Conservation (phyloP, 805 yeast genomes). For the Candida stauntonica region DNA sequence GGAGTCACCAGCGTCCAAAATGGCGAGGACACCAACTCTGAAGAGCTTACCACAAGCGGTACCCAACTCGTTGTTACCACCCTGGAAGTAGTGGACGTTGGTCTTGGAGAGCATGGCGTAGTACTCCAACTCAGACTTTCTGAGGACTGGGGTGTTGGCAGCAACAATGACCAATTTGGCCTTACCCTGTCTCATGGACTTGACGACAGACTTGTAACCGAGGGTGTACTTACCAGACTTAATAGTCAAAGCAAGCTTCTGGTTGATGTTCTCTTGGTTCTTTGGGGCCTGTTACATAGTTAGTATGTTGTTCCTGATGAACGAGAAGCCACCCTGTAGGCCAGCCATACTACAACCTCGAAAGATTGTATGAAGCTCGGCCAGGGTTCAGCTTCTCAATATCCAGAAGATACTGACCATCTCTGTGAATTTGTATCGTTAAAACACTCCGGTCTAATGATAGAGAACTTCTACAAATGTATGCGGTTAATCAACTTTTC, state of each 20-base stretch:
- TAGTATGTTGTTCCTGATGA: conserved; percentile 31
- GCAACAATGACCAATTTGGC: conserved; percentile 97
- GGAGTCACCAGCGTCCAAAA: conserved; percentile 99
- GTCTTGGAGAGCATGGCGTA: conserved; percentile 99
- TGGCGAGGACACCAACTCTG: conserved; percentile 97
- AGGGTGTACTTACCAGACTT: conserved; percentile 99
- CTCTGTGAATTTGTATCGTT: conserved; percentile 71
- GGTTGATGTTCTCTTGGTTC: conserved; percentile 90
- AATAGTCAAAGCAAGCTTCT: conserved; percentile 96
- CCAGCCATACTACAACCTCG: too few relatives aligned
- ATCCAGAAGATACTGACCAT: conserved; percentile 74
- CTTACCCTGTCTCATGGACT: conserved; percentile 98
- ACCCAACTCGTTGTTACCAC: conserved; percentile 99
- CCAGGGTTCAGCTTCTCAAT: background rate
- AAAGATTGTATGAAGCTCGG: background rate
- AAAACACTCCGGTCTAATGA: conserved; percentile 88
- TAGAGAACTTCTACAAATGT: conserved; percentile 11
- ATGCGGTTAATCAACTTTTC: background rate
- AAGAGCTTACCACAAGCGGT: conserved; percentile 99
- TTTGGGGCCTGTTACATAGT: conserved; percentile 81
- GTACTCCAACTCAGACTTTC: conserved; percentile 99
- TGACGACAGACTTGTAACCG: conserved; percentile 98
- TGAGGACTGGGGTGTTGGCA: conserved; percentile 98
- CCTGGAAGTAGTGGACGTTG: conserved; percentile 95
- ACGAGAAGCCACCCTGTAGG: background rate